phyloP scores from a whole-genome alignment of 2,329 filamentous ascomycete genomes.

The Fusarium temperatum region DNA sequence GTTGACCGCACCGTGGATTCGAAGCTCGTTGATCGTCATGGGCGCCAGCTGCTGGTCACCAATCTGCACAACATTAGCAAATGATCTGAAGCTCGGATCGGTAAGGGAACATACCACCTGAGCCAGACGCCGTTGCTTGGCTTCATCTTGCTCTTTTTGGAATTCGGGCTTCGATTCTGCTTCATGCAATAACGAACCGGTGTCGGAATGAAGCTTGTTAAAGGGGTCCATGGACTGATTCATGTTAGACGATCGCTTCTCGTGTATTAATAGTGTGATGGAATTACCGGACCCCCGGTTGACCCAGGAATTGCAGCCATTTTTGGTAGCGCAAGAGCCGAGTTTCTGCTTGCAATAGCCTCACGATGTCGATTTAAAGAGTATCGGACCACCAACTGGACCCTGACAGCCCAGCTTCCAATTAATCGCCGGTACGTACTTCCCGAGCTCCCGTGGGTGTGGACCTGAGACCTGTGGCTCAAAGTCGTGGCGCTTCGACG shows the following conservation, averaged over 20 bases:
- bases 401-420: slow-evolving; percentile 29
- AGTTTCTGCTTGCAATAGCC: slow-evolving; percentile 30
- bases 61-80: slow-evolving; percentile 45
- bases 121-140: slow-evolving; percentile 51
- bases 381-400: slow-evolving; percentile 31
- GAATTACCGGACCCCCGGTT: slow-evolving; percentile 44
- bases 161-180: slow-evolving; percentile 51
- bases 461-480: slow-evolving; percentile 13
- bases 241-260: slow-evolving; percentile 32
- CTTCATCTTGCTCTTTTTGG: slow-evolving; percentile 50
- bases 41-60: slow-evolving; percentile 84
- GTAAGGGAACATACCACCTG: slow-evolving; percentile 45
- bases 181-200: slow-evolving; percentile 50
- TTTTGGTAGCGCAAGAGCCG: slow-evolving; percentile 29
- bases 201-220: slow-evolving; percentile 52
- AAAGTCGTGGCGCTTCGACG: background rate
- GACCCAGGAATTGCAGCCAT: slow-evolving; percentile 49
- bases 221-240: slow-evolving; percentile 49
- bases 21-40: slow-evolving; percentile 85
- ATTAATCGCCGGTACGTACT: slow-evolving; percentile 28
- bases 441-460: slow-evolving; percentile 1
- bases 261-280: background rate
- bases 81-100: background rate
- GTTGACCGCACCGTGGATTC: slow-evolving; percentile 82
- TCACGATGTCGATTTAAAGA: slow-evolving; percentile 30